A percentile compares a stretch with the other conserved stretches of the same genome.
phyloP scores from a whole-genome alignment of 1,139 yeast species.

The Zygoascus hellenicus region DNA sequence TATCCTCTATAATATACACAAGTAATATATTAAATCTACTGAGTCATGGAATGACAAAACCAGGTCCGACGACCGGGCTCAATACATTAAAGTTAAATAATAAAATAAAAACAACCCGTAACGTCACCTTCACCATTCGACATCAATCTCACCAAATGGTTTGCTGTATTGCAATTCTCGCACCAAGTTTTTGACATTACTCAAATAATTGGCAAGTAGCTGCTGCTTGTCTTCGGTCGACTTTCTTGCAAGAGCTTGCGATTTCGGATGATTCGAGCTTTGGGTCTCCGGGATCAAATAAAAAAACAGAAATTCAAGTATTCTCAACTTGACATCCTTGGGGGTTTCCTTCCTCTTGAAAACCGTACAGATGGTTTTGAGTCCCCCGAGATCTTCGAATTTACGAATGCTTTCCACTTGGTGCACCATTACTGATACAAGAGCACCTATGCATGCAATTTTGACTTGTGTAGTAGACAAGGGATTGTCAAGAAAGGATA shows the following conservation, averaged over 20 bases:
- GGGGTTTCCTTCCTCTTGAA: slow-evolving; percentile 37
- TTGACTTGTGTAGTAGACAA: slow-evolving; percentile 28
- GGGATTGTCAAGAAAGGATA: slow-evolving; percentile 19
- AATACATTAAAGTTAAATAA: too few relatives aligned
- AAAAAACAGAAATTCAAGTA: slow-evolving; percentile 66
- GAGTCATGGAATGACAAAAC: too few relatives aligned
- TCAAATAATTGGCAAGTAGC: slow-evolving; percentile 44
- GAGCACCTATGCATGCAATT: slow-evolving; percentile 48
- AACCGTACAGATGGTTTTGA: slow-evolving; percentile 45
- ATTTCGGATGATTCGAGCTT: slow-evolving; percentile 7
- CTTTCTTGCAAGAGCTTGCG: slow-evolving; percentile 27
- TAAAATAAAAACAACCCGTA: too few relatives aligned
- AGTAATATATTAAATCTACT: too few relatives aligned
- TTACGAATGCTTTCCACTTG: slow-evolving; percentile 51
- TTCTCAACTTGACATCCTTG: slow-evolving; percentile 45
- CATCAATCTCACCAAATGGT: slow-evolving; percentile 46
- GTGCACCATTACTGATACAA: slow-evolving; percentile 57
- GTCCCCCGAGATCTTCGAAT: slow-evolving; percentile 58
- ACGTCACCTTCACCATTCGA: slow-evolving; percentile 37
- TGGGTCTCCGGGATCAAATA: slow-evolving; percentile 63
- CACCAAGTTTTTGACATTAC: slow-evolving; percentile 44
- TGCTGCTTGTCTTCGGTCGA: slow-evolving; percentile 47
- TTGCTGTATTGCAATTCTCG: slow-evolving; percentile 40
- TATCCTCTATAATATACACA: too few relatives aligned
- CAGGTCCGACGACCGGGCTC: too few relatives aligned